phyloP scores from a whole-genome alignment of 2,329 filamentous ascomycete genomes.

The Neonectria hederae region DNA sequence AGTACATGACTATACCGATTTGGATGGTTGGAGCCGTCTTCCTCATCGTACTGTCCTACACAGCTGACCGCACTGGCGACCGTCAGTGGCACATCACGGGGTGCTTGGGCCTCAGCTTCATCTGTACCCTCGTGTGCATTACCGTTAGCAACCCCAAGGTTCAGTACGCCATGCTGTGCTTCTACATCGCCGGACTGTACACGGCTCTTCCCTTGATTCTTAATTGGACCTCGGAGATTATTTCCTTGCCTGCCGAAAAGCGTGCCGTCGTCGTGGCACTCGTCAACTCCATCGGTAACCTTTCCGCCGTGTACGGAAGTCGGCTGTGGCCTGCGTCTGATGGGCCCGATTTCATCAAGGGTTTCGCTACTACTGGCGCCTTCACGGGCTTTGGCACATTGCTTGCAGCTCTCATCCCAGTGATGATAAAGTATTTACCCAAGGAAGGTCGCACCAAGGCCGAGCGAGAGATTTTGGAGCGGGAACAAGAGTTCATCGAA shows the following conservation, averaged over 20 bases:
- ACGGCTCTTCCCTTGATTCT: conserved; percentile 41
- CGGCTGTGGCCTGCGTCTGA: conserved; percentile 43
- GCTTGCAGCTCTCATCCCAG: conserved; percentile 35
- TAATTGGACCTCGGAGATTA: conserved; percentile 42
- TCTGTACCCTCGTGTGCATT: conserved; percentile 43
- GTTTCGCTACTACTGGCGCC: conserved; percentile 43
- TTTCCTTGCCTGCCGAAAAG: conserved; percentile 44
- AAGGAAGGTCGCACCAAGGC: conserved; percentile 9
- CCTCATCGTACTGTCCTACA: conserved; percentile 36
- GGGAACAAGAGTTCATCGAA: conserved; percentile 1
- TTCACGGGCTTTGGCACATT: conserved; percentile 40
- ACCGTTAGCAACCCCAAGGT: conserved; percentile 44
- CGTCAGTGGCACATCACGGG: conserved; percentile 43
- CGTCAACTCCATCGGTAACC: conserved; percentile 46
- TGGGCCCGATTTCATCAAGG: conserved; percentile 38
- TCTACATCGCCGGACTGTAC: conserved; percentile 40
- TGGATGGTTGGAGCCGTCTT: conserved; percentile 43
- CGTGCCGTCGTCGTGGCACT: conserved; percentile 45
- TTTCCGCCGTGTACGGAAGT: conserved; percentile 45
- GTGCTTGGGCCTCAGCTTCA: conserved; percentile 36
- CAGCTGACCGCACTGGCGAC: conserved; percentile 42
- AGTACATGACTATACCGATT: conserved; percentile 57
- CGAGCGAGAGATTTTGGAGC: conserved; percentile 9
- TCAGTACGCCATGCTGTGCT: conserved; percentile 45
- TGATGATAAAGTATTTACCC: conserved; percentile 26